Conservation (phyloP, 73 alveolate genomes). For the Paramecium primaurelia region DNA sequence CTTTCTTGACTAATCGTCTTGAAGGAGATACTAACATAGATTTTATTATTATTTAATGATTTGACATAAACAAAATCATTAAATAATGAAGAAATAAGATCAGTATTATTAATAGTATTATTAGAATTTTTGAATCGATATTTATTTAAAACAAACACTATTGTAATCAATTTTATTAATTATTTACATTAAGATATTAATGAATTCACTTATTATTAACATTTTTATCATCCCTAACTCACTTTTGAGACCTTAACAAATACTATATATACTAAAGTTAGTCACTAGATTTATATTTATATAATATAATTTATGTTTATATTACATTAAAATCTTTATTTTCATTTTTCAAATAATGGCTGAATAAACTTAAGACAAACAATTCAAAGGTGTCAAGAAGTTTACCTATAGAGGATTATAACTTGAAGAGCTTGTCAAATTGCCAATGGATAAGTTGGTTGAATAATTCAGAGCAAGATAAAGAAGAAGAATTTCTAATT, state of each 20-base stretch:
- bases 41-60: not conserved
- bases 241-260: not conserved
- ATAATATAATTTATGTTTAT: not conserved
- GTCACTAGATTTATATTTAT: not conserved
- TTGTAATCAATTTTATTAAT: not conserved
- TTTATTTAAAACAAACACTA: not conserved
- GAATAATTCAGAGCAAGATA: conserved; percentile 41
- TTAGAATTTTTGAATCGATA: not conserved
- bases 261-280: not conserved
- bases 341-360: conserved; percentile 44
- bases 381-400: conserved; percentile 45
- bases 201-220: too few relatives aligned
- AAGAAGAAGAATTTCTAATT: not conserved
- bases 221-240: not conserved
- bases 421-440: conserved; percentile 40
- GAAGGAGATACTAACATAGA: not conserved
- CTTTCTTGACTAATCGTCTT: not conserved
- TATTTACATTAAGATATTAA: not conserved
- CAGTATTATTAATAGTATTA: not conserved
- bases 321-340: not conserved
- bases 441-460: conserved; percentile 20
- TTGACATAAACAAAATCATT: not conserved
- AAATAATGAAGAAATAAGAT: not conserved
- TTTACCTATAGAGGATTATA: conserved; percentile 41
- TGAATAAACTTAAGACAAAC: conserved; percentile 19